Conservation (phyloP, 805 yeast genomes). For the Sugiyamaella chiloensis region DNA sequence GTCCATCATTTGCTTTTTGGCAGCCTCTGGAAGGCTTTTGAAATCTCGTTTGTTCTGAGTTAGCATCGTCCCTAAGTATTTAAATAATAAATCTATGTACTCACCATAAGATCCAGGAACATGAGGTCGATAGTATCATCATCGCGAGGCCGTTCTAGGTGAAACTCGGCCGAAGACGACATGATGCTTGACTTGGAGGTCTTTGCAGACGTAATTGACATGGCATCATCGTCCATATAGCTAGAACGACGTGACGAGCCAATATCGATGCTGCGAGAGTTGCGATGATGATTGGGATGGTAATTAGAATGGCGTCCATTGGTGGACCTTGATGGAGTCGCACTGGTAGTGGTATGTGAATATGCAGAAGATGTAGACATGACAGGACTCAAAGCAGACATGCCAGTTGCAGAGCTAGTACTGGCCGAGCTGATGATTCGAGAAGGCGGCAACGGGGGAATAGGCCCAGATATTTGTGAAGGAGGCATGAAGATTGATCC, state of each 20-base stretch:
- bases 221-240: constrained; percentile 18
- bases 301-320: neutral
- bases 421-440: constrained; percentile 5
- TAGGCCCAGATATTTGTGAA: constrained; percentile 25
- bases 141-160: constrained; percentile 65
- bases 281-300: too few species aligned
- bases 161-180: constrained; percentile 32
- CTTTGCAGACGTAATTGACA: constrained; percentile 13
- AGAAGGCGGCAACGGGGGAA: constrained; percentile 27
- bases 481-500: constrained; percentile 23
- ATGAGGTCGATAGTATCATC: constrained; percentile 64
- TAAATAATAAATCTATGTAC: constrained; percentile 31
- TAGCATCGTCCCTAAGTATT: too few species aligned
- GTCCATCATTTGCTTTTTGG: constrained; percentile 70
- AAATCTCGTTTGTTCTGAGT: constrained; percentile 69
- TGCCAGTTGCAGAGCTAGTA: neutral
- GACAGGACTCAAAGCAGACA: constrained; percentile 6
- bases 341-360: neutral
- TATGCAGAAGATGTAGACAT: constrained; percentile 7
- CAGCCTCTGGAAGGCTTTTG: constrained; percentile 62
- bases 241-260: constrained; percentile 7
- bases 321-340: neutral
- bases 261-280: constrained; percentile 5
- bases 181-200: constrained; percentile 11
- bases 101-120: constrained; percentile 80